Percentiles rank a stretch among this genome's conserved stretches.
Conservation (phyloP, 179 eudicot genomes). For the Beta lomatogona region DNA sequence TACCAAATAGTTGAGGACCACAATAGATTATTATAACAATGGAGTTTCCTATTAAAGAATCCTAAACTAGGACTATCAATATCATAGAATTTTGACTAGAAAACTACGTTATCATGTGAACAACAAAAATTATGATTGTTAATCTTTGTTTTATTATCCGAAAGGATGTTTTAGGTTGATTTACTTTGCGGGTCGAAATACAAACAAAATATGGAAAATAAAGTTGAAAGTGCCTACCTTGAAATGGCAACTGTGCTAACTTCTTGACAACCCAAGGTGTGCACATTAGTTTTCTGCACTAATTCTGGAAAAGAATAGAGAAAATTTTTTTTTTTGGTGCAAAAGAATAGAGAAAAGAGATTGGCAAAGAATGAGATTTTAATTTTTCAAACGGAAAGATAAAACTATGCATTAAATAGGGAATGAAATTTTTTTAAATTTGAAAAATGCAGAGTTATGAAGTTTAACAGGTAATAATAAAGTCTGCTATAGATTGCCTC, state of each 20-base stretch:
- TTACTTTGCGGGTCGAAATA: too few species aligned
- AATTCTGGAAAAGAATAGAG: not conserved
- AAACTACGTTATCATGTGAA: not conserved
- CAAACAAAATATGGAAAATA: too few species aligned
- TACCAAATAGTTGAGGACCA: slow-evolving; percentile 1
- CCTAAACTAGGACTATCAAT: not conserved
- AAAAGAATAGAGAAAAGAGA: too few species aligned
- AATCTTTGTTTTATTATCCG: too few species aligned
- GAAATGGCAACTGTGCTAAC: slow-evolving; percentile 25
- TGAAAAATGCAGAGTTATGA: not conserved
- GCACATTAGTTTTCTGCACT: slow-evolving; percentile 24
- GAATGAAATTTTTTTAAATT: slow-evolving; percentile 18
- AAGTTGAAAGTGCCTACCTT: slow-evolving; percentile 17
- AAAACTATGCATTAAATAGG: not conserved
- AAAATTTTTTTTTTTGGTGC: not conserved
- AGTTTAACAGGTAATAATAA: not conserved
- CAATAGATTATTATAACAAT: not conserved
- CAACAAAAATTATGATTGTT: not conserved
- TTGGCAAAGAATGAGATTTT: not conserved
- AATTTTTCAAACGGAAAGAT: not conserved
- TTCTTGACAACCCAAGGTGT: slow-evolving; percentile 31
- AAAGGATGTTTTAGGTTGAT: too few species aligned
- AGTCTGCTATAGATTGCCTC: too few species aligned
- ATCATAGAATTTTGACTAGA: not conserved
- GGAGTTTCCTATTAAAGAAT: not conserved